These are phyloP conservation scores for Hypholoma sublateritium DNA, from an alignment of 768 basidiomycete genomes.

Conservation along the genomic window DNA sequence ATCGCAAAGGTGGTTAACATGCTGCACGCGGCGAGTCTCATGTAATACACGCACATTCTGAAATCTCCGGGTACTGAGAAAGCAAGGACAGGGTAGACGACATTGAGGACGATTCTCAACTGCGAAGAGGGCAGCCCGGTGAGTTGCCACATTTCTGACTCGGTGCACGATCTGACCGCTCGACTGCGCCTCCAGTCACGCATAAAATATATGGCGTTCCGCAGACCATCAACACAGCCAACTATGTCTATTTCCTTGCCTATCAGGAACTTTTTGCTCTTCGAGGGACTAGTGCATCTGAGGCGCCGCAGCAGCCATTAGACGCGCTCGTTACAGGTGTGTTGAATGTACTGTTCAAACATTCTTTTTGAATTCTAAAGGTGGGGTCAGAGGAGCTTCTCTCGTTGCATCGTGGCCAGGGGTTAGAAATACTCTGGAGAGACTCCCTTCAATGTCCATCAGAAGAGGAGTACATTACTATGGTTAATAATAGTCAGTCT, in stretches of 20 bases:
- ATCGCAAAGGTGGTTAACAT: slow-evolving; percentile 87
- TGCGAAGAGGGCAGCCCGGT: slow-evolving; percentile 85
- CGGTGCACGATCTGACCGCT: neutral
- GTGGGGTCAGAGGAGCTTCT: slow-evolving; percentile 55
- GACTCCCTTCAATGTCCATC: slow-evolving; percentile 90
- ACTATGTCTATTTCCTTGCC: slow-evolving; percentile 95
- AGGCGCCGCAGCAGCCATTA: slow-evolving; percentile 41
- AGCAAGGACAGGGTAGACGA: slow-evolving; percentile 73
- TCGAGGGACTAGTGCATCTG: slow-evolving; percentile 27
- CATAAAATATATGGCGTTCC: slow-evolving; percentile 97
- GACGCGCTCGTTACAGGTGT: slow-evolving; percentile 76
- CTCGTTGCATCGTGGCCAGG: slow-evolving; percentile 93
- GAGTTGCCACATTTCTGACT: slow-evolving; percentile 12
- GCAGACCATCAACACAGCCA: slow-evolving; percentile 96
- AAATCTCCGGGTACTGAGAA: too few relatives aligned
- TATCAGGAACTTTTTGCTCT: slow-evolving; percentile 80
- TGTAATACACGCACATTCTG: slow-evolving; percentile 43
- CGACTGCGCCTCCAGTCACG: slow-evolving; percentile 49
- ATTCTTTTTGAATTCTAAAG: neutral
- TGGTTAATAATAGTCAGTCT: slow-evolving; percentile 91
- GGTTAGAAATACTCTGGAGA: slow-evolving; percentile 92
- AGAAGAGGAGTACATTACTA: slow-evolving; percentile 90
- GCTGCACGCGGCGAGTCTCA: slow-evolving; percentile 91
- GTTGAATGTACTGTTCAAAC: slow-evolving; percentile 6
- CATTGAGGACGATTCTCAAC: slow-evolving; percentile 88